Evolutionary conservation across 768 basidiomycete species (phyloP), one percentile per base, ranked within the genome.

Genomic region (Psilocybe tampanensis): DNA sequence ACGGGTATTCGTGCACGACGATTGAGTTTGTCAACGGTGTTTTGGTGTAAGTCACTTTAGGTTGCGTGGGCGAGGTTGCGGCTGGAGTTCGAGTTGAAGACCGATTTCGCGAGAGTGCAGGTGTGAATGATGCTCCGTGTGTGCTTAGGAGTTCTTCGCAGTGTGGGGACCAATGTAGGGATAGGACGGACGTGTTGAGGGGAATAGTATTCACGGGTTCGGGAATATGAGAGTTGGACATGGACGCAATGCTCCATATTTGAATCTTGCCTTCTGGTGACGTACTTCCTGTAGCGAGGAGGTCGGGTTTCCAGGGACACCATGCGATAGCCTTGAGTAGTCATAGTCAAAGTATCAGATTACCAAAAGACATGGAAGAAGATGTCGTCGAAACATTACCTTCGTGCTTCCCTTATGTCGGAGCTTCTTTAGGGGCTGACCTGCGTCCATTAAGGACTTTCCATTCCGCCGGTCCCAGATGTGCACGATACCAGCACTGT

Each of bases 61-160:
- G 24, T 48, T 48, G 47, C 9, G 47, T 18, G 8, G 26, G 13
- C 8, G 26, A 18, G 47, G 24, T 33, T 45, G 56, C 13, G 21
- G 15, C 19, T 24, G 26, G 12, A n/a, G 13, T 19, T 8, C 23
- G 26, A 18, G 21, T 34, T 18, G 26, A 41, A 26, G 44, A 12
- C 24, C 58, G 55, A n/a, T 33, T 42, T 23, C 58, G 86, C 59
- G 71, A 64, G 8, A 63, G 58, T 22, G 67, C 50, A 80, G 86
- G 68, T 13, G 45, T 53, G 49, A 77, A 79, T 0, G 76, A 74
- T 8, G 68, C 86, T 1, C 94, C 95, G 63, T 96, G 95, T 0
- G 92, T 94, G 55, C 90, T 92, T n/a, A 95, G 70, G 52, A 96
- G 77, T 67, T 97, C 94, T 64, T 94, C 94, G 59, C 85, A 82